Percentiles rank a stretch among this genome's conserved stretches.
These are phyloP conservation scores for Sarocladiaceae sp. DNA, from an alignment of 2,329 filamentous ascomycete species.

Conservation along the genomic window DNA sequence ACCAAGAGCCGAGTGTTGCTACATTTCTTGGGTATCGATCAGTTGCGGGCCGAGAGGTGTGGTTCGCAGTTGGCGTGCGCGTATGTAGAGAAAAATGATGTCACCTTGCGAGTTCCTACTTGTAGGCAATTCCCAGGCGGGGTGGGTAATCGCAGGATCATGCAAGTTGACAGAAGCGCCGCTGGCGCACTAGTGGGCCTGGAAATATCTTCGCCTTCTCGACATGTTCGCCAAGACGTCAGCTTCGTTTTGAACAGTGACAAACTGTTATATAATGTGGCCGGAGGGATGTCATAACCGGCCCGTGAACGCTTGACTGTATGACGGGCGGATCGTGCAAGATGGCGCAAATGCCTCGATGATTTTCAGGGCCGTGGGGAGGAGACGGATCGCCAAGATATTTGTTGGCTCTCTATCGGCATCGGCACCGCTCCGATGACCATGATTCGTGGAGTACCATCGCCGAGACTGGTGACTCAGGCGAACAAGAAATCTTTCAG, in stretches of 20 bases:
- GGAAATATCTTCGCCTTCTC: background rate
- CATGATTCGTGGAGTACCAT: background rate
- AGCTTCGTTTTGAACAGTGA: too few relatives aligned
- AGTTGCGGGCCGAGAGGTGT: background rate
- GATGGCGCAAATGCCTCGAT: background rate
- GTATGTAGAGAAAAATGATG: background rate
- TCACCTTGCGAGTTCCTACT: background rate
- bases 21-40: background rate
- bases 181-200: background rate
- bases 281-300: too few relatives aligned
- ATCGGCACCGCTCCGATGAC: background rate
- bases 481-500: conserved; percentile 86
- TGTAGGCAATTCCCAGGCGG: background rate
- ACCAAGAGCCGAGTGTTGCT: background rate
- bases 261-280: too few relatives aligned
- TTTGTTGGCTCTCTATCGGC: background rate
- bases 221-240: too few relatives aligned
- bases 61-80: background rate
- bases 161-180: background rate
- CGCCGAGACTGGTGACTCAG: conserved; percentile 19
- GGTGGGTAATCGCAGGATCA: background rate
- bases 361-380: background rate
- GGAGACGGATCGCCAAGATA: background rate
- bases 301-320: too few relatives aligned
- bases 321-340: too few relatives aligned